These are phyloP conservation scores for Phytopythium delawarense DNA, from an alignment of 352 stramenopile genomes.

Conservation along the genomic window DNA sequence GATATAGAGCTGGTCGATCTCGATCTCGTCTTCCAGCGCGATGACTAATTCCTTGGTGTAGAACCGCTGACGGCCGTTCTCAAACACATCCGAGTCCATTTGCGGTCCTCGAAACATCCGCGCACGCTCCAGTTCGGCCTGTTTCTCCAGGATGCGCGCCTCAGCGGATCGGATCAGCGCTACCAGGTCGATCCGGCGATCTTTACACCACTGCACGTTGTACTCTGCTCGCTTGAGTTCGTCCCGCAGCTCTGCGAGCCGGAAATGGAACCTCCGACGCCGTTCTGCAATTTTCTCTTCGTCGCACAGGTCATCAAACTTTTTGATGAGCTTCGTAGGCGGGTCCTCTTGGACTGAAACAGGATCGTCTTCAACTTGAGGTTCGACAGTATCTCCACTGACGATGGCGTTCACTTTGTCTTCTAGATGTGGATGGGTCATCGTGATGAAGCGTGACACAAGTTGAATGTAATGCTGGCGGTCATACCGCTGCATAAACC, in stretches of 20 bases:
- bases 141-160: constrained; percentile 69
- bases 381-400: constrained; percentile 4
- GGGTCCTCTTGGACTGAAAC: constrained; percentile 6
- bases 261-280: constrained; percentile 73
- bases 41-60: constrained; percentile 73
- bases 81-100: constrained; percentile 79
- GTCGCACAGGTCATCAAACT: constrained; percentile 46
- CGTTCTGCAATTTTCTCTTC: constrained; percentile 50
- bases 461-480: constrained; percentile 61
- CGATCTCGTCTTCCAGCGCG: constrained; percentile 74
- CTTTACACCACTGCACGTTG: constrained; percentile 76
- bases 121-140: constrained; percentile 68
- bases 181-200: constrained; percentile 64
- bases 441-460: constrained; percentile 61
- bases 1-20: constrained; percentile 86
- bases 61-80: constrained; percentile 69
- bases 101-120: constrained; percentile 59
- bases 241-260: constrained; percentile 50
- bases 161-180: constrained; percentile 65
- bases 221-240: constrained; percentile 61
- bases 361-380: not conserved
- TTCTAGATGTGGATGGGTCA: constrained; percentile 43
- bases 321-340: constrained; percentile 9
- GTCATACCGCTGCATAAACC: constrained; percentile 81
- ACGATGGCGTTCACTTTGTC: constrained; percentile 51